phyloP scores from a whole-genome alignment of 1,139 yeast species.

The Candida sanyaensis region DNA sequence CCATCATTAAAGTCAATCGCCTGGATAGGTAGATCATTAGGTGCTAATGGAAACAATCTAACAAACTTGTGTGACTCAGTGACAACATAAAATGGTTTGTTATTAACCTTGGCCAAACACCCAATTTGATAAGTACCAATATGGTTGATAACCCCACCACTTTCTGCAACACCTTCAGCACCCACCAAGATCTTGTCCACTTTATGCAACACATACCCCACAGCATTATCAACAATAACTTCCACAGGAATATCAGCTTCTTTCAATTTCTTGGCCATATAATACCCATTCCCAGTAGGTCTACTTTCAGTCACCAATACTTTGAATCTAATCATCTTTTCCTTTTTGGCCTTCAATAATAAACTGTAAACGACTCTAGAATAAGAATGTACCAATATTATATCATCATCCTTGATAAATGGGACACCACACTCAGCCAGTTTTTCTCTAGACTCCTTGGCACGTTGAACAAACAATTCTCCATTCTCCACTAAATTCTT shows the following conservation, averaged over 20 bases:
- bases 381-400: conserved; percentile 84
- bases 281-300: conserved; percentile 78
- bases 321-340: conserved; percentile 74
- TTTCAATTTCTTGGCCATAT: conserved; percentile 70
- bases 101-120: conserved; percentile 84
- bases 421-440: conserved; percentile 88
- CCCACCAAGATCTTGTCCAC: conserved; percentile 95
- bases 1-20: conserved; percentile 23
- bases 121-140: conserved; percentile 96
- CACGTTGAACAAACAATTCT: conserved; percentile 85
- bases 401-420: conserved; percentile 91
- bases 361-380: conserved; percentile 88
- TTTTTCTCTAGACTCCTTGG: conserved; percentile 84
- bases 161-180: conserved; percentile 98
- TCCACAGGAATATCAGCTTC: conserved; percentile 88
- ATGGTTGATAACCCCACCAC: conserved; percentile 96
- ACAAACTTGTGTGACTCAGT: conserved; percentile 97
- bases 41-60: conserved; percentile 90
- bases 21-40: conserved; percentile 76
- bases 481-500: conserved; percentile 91
- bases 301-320: conserved; percentile 93
- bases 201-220: conserved; percentile 87
- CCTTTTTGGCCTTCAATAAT: conserved; percentile 70
- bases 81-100: conserved; percentile 92
- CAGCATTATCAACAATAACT: conserved; percentile 89